Evolutionary conservation across 768 basidiomycete species (phyloP).

Genomic region (Pholiota conissans): DNA sequence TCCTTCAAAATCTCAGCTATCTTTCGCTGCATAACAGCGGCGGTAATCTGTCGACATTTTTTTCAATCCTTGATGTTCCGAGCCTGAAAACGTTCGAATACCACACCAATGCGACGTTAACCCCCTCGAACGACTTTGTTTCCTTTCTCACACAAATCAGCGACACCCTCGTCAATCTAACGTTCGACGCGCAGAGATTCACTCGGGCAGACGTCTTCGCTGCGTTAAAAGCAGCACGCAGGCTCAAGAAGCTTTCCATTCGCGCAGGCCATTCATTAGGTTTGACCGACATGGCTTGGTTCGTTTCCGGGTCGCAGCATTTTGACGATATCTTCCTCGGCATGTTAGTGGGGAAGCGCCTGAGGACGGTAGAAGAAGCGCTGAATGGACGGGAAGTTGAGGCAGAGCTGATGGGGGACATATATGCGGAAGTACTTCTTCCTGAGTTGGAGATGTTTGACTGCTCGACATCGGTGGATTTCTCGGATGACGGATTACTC

Average conservation of each 20-base stretch:
- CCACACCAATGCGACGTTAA: not conserved
- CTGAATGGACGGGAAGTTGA: not conserved
- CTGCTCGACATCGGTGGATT: not conserved
- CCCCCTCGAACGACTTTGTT: not conserved
- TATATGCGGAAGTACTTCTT: not conserved
- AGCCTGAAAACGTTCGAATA: not conserved
- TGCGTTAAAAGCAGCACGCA: not conserved
- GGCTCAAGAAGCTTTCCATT: not conserved
- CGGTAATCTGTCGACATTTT: not conserved
- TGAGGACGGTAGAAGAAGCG: no score
- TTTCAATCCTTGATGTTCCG: not conserved
- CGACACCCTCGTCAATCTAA: not conserved
- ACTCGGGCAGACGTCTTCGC: not conserved
- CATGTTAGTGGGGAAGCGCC: not conserved
- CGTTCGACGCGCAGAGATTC: not conserved
- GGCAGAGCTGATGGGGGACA: not conserved
- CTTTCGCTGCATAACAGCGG: not conserved
- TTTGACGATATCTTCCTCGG: not conserved
- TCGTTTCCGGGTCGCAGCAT: no score
- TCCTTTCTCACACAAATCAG: not conserved
- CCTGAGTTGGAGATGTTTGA: not conserved
- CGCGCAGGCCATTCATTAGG: not conserved
- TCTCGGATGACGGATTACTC: not conserved
- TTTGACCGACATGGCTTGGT: no score
- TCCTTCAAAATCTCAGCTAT: not conserved